A percentile compares a stretch with the other conserved stretches of the same genome.
Conservation (phyloP, 768 basidiomycete genomes). For the Boletus edulis region DNA sequence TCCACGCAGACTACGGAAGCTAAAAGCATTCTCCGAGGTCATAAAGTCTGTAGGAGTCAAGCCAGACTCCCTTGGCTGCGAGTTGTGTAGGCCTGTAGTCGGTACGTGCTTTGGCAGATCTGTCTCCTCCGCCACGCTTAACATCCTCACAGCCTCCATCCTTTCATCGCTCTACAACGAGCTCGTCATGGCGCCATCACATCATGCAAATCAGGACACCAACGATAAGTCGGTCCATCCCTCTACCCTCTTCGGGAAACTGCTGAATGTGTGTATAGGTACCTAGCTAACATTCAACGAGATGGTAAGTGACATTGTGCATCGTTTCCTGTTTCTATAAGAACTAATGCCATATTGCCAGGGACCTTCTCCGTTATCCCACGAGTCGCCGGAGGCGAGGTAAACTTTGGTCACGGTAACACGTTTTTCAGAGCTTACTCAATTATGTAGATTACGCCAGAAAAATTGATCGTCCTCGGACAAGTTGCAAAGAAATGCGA, state of each 20-base stretch:
- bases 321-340: background rate
- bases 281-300: slow-evolving; percentile 70
- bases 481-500: slow-evolving; percentile 63
- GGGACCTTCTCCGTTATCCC: slow-evolving; percentile 72
- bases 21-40: slow-evolving; percentile 53
- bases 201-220: slow-evolving; percentile 70
- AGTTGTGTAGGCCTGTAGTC: slow-evolving; percentile 69
- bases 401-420: slow-evolving; percentile 1
- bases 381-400: slow-evolving; percentile 68
- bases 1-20: slow-evolving; percentile 48
- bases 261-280: slow-evolving; percentile 30
- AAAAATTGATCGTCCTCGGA: slow-evolving; percentile 62
- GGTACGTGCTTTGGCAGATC: slow-evolving; percentile 30
- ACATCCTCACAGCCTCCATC: slow-evolving; percentile 29
- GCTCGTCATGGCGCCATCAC: slow-evolving; percentile 57
- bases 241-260: background rate
- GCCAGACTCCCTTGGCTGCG: slow-evolving; percentile 58
- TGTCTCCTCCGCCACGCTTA: background rate
- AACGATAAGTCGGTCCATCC: slow-evolving; percentile 44
- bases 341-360: slow-evolving; percentile 4
- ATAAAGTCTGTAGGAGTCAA: slow-evolving; percentile 49
- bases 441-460: slow-evolving; percentile 48
- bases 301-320: slow-evolving; percentile 38
- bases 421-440: background rate
- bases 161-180: slow-evolving; percentile 59